phyloP scores from a whole-genome alignment of 2,329 filamentous ascomycete genomes.

The Metarhizium robertsii region DNA sequence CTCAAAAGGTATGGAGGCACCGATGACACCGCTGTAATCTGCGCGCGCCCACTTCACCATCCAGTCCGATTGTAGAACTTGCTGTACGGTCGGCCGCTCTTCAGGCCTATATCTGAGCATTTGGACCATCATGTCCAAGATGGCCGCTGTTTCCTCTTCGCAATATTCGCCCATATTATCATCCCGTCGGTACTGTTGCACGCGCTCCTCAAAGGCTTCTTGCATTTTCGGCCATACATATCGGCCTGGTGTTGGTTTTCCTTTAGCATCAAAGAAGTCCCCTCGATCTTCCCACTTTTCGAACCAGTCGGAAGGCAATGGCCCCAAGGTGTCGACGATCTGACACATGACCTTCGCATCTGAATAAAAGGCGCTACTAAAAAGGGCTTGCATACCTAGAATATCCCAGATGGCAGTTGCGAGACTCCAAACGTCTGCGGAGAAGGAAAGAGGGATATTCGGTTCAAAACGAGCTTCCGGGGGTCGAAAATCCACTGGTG shows the following conservation, averaged over 20 bases:
- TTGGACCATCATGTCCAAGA: constrained; percentile 4
- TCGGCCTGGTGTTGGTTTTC: neutral
- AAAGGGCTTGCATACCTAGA: constrained; percentile 10
- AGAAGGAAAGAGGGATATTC: constrained; percentile 20
- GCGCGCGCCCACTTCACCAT: constrained; percentile 14
- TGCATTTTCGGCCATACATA: constrained; percentile 1
- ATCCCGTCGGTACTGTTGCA: constrained; percentile 6
- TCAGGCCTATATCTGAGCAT: constrained; percentile 7
- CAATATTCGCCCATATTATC: constrained; percentile 1
- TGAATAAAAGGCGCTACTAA: constrained; percentile 2
- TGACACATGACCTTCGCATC: neutral
- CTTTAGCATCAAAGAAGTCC: constrained; percentile 1
- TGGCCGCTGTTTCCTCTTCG: constrained; percentile 4
- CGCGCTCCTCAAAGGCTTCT: constrained; percentile 1
- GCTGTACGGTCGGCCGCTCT: constrained; percentile 1
- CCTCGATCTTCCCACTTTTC: constrained; percentile 1
- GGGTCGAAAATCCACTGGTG: constrained; percentile 18
- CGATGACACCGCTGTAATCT: neutral
- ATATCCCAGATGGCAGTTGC: constrained; percentile 25
- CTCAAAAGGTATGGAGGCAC: no score
- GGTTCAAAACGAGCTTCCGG: constrained; percentile 27
- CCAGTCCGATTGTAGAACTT: constrained; percentile 8
- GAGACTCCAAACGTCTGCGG: constrained; percentile 29
- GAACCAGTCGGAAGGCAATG: constrained; percentile 5
- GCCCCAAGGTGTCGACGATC: constrained; percentile 5